Conservation (phyloP, 2,329 filamentous ascomycete genomes). For the Colletotrichum sp. region DNA sequence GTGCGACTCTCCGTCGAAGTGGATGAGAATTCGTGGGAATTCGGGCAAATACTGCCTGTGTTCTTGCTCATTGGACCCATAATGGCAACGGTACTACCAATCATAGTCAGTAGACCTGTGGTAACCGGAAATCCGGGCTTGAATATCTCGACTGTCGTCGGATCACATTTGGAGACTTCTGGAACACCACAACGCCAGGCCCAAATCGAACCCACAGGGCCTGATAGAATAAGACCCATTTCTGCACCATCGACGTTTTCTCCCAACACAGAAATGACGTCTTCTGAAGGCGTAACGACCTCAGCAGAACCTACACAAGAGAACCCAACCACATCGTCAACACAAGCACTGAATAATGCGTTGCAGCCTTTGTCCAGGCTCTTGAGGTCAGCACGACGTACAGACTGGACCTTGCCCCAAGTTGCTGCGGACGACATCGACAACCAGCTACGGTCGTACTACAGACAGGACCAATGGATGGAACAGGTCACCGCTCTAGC, state of each 20-base stretch:
- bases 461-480: not conserved
- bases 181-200: rapidly evolving
- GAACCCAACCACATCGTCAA: no score
- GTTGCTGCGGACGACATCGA: rapidly evolving
- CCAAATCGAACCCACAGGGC: not conserved
- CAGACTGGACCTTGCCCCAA: no score
- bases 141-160: not conserved
- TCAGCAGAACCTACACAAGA: not conserved
- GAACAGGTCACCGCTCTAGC: not conserved
- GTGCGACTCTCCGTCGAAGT: not conserved
- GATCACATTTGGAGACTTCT: not conserved
- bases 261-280: rapidly evolving
- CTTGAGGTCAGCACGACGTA: no score
- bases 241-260: rapidly evolving
- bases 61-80: not conserved
- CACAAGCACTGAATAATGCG: no score
- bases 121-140: not conserved
- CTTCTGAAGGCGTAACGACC: rapidly evolving
- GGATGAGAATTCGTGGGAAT: not conserved
- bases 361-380: no score
- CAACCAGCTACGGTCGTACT: not conserved
- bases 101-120: not conserved
- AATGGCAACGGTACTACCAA: not conserved
- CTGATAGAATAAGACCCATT: rapidly evolving
- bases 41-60: not conserved